These are phyloP conservation scores for Tylopilus balloui DNA, from an alignment of 768 basidiomycete genomes.

Conservation along the genomic window DNA sequence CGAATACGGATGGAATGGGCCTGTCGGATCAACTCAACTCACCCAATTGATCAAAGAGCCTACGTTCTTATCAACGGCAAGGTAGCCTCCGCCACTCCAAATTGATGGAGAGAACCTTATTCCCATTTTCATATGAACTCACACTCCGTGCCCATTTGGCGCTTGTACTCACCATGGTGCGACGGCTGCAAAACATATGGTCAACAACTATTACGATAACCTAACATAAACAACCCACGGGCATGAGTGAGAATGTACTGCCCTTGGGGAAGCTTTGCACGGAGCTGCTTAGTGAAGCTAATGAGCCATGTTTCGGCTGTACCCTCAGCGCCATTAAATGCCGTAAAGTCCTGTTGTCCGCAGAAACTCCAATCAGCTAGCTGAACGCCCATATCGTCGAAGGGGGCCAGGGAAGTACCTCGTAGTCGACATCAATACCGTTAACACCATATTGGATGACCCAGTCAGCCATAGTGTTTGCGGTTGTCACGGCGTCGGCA, in stretches of 20 bases:
- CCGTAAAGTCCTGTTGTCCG: constrained; percentile 29
- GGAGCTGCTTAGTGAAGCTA: constrained; percentile 30
- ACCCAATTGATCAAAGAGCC: constrained; percentile 46
- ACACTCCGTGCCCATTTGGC: not conserved
- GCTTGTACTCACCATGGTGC: constrained; percentile 16
- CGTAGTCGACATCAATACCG: constrained; percentile 55
- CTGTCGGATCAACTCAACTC: constrained; percentile 1
- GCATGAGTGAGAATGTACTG: constrained; percentile 34
- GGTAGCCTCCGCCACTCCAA: constrained; percentile 33
- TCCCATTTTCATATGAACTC: not conserved
- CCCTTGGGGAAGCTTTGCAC: constrained; percentile 30
- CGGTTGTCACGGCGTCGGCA: constrained; percentile 35
- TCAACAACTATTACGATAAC: not conserved
- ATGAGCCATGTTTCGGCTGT: constrained; percentile 35
- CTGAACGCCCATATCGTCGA: not conserved
- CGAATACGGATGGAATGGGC: not conserved
- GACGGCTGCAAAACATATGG: constrained; percentile 2
- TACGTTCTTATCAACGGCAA: constrained; percentile 32
- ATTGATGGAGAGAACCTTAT: constrained; percentile 19
- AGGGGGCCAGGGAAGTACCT: constrained; percentile 20
- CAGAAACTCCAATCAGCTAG: not conserved
- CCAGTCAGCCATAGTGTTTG: constrained; percentile 42
- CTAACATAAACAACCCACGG: constrained; percentile 21
- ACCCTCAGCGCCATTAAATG: constrained; percentile 34
- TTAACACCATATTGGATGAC: constrained; percentile 44